Evolutionary conservation across 306 rosid species (phyloP), one percentile per base, ranked within the genome.

Genomic region (Begonia loranthoides): DNA sequence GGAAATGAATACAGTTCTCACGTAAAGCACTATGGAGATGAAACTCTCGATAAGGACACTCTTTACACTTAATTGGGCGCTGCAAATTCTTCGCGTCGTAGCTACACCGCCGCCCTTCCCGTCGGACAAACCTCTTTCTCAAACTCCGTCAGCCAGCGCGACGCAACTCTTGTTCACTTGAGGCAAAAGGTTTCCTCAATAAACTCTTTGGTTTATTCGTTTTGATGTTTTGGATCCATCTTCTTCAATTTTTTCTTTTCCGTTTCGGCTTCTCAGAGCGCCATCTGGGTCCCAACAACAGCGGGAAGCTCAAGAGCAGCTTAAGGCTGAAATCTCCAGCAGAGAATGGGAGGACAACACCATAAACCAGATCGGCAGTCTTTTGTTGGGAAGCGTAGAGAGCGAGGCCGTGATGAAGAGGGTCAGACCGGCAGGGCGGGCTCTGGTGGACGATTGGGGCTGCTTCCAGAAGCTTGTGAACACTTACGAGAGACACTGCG

Each of bases 391-490:
- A 14, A 10, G 53, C 12, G 38, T 47, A 36, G 65, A 70, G 2
- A 69, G 66, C 40, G 28, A 66, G 34, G 7, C 24, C 12, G 16
- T 64, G 49, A 38, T 76, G 57, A 8, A 44, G 45, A 14, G 54
- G 13, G 78, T 76, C 53, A 67, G 85, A 61, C 62, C 72, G 9
- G 13, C 51, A 0, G 87, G 84, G 9, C 71, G 71, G 5, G 66
- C 90, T 22, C 66, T 76, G 10, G 84, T 81, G 0, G 80, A 81
- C 51, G 82, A 81, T 59, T 85, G 90, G 95, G 63, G 71, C 50
- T 81, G 90, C 62, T 52, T 78, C 9, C 78, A 63, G 67, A 63
- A 48, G 49, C 58, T 75, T 45, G 84, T 83, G 69, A 76, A 33
- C 17, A 70, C 57, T 0, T 77, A 66, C 28, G 67, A 73, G 70